phyloP scores from a whole-genome alignment of 768 basidiomycete species.

The Phlebiopsis gigantea region DNA sequence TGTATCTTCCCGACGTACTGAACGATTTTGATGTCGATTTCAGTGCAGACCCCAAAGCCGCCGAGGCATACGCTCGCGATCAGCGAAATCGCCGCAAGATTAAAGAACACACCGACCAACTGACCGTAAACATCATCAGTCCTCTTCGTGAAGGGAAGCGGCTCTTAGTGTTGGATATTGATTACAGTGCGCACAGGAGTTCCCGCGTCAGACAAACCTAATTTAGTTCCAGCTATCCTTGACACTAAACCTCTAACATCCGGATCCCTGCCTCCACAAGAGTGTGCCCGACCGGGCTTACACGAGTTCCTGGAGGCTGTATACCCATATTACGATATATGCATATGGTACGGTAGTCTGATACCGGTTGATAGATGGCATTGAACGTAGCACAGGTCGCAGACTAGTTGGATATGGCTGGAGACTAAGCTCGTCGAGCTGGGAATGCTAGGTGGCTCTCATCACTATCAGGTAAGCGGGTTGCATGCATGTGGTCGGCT shows the following conservation, averaged over 20 bases:
- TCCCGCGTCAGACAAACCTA: background rate
- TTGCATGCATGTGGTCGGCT: background rate
- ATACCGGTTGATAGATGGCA: background rate
- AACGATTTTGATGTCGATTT: conserved; percentile 86
- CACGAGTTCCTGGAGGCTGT: conserved; percentile 80
- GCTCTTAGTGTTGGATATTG: conserved; percentile 81
- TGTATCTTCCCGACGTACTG: conserved; percentile 60
- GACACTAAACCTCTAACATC: conserved; percentile 84
- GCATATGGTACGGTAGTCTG: conserved; percentile 60
- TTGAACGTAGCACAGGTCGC: conserved; percentile 45
- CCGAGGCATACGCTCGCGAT: conserved; percentile 62
- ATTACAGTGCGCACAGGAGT: conserved; percentile 60
- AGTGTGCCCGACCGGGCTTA: conserved; percentile 79
- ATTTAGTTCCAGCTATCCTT: conserved; percentile 63
- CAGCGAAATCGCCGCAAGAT: conserved; percentile 80
- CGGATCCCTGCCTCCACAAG: conserved; percentile 69
- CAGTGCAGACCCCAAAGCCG: conserved; percentile 52
- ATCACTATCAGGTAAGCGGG: conserved; percentile 58
- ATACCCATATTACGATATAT: conserved; percentile 84
- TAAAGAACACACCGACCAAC: conserved; percentile 60
- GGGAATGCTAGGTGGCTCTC: conserved; percentile 70
- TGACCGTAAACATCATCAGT: conserved; percentile 68
- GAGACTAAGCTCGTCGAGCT: conserved; percentile 85
- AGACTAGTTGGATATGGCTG: conserved; percentile 87
- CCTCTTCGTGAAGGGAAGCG: conserved; percentile 73